A percentile compares a stretch with the other conserved stretches of the same genome.
Evolutionary conservation across 805 yeast genomes (phyloP).

Genomic region (Yamadazyma paraphyllophila): DNA sequence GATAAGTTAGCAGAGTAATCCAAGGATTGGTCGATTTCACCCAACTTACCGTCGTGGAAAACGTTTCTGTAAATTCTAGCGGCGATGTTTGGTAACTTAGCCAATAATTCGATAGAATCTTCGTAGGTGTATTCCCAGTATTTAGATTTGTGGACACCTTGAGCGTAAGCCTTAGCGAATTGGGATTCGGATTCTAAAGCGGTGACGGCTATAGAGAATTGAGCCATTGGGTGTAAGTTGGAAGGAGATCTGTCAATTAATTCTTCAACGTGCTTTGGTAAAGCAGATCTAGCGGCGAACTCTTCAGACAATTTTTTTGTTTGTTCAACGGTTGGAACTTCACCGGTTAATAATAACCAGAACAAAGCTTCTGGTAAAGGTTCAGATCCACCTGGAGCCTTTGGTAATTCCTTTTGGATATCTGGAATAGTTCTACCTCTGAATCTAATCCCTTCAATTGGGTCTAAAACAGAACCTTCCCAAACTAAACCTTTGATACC

Average conservation of each 20-base stretch:
- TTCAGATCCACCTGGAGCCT: slow-evolving; percentile 54
- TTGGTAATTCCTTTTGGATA: slow-evolving; percentile 65
- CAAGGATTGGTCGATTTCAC: slow-evolving; percentile 47
- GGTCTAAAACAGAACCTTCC: slow-evolving; percentile 79
- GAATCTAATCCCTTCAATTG: slow-evolving; percentile 73
- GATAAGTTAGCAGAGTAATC: slow-evolving; percentile 79
- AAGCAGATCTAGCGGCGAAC: slow-evolving; percentile 60
- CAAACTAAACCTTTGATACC: slow-evolving; percentile 72
- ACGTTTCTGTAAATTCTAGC: slow-evolving; percentile 72
- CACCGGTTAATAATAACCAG: slow-evolving; percentile 76
- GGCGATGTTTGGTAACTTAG: slow-evolving; percentile 71
- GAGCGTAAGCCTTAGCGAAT: slow-evolving; percentile 70
- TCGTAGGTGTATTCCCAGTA: slow-evolving; percentile 78
- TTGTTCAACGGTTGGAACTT: slow-evolving; percentile 62
- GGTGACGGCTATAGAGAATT: slow-evolving; percentile 70
- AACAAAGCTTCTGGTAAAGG: slow-evolving; percentile 76
- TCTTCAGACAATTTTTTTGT: slow-evolving; percentile 55
- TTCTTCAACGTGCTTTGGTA: slow-evolving; percentile 63
- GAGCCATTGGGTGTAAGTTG: slow-evolving; percentile 81
- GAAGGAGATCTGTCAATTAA: slow-evolving; percentile 63
- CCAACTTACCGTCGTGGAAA: slow-evolving; percentile 56
- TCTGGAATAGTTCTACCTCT: slow-evolving; percentile 75
- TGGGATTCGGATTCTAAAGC: slow-evolving; percentile 69
- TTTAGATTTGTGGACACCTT: slow-evolving; percentile 64
- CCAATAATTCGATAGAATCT: slow-evolving; percentile 66